Base-by-base conservation (phyloP, 768 basidiomycete genomes). In the Mycena metata region DNA sequence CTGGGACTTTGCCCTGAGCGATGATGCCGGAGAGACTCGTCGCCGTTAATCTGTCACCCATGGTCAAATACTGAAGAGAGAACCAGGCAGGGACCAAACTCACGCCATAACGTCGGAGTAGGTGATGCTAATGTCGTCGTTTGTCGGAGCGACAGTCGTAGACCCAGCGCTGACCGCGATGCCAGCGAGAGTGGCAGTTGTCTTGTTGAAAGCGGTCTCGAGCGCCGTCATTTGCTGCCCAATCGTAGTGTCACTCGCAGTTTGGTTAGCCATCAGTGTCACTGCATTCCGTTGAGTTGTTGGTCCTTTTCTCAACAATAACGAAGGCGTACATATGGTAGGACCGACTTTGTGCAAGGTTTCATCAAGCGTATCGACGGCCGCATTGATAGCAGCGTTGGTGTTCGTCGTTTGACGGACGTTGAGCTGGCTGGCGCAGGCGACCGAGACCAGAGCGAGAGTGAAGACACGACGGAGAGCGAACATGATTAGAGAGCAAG, bases 41-140 rank as follows among this genome's bases (percentile, higher is more conserved):
- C 13, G 80, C 57, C n/a, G 77, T 35, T 5, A 75, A 55, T 58
- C 81, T 81, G 45, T 21, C 36, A 43, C n/a, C 12, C 33, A 49
- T 30, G 30, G 61, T 47, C 39, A 24, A 26, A 19, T 54, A 23
- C 3, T 19, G 23, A 30, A 10, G 39, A n/a, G 30, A 17, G 36
- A 33, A 36, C 3, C 12, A 19, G 6, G 26, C 11, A 21, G 30
- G n/a, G 35, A 45, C 21, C 4, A 58, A 23, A 65, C 78, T 61
- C 68, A 82, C 81, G 76, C 76, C 42, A 79, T 59, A 24, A 70
- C 70, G 66, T 80, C 79, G 36, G 74, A 69, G 59, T 74, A 75
- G 54, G 70, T 71, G 64, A 79, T 74, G 58, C 79, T 78, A 57
- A 82, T 73, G 15, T 80, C 78, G 67, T 80, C 77, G 72, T 82